Base-by-base conservation (phyloP, 495 filamentous ascomycete species). In the Durotheca rogersii region DNA sequence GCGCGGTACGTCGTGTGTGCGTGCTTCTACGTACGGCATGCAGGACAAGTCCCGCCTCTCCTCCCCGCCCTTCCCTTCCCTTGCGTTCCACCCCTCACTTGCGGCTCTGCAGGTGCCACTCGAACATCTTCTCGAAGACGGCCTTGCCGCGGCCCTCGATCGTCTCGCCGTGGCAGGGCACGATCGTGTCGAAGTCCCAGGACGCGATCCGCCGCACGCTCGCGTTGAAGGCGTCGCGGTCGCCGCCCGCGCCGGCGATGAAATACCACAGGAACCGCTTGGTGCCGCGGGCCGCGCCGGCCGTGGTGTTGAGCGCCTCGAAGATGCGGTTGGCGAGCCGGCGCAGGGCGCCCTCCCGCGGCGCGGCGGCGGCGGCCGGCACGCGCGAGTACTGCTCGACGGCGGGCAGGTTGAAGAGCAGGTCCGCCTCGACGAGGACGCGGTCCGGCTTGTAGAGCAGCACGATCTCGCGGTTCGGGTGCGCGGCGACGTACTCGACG, bases 81-180 rank as follows among this genome's bases (percentile, higher is more conserved):
- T n/a, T n/a, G n/a, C n/a, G n/a, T n/a, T 27, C 23, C 9, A 10
- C 14, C 40, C 16, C 17, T 41, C 37, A 61, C 58, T 75, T 78
- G 56, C 75, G 69, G 16, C 72, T 75, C 47, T 81, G 67, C 68
- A 95, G 62, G 69, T 91, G 86, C 91, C 90, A 96, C 56, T 80
- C 83, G 72, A 95, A 88, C 7, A 95, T 78, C 68, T 87, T 88
- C 67, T 79, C 70, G 51, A 90, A 98, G 23, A 93, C 72, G 6
- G 73, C 82, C 72, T 89, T 93, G 20, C 79, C 90, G 29, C 79
- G 79, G 14, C 70, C 82, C 66, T 90, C 85, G 51, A 96, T 84
- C 20, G 87, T 83, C 76, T 98, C 93, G 6, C 93, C 93, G 74
- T 98, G 93, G 65, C 91, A 96, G 1, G 90, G 89, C 61, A 97